Percentiles rank a stretch among this genome's conserved stretches.
phyloP scores from a whole-genome alignment of 2,329 filamentous ascomycete genomes.

The Hymenoscyphus scutula region DNA sequence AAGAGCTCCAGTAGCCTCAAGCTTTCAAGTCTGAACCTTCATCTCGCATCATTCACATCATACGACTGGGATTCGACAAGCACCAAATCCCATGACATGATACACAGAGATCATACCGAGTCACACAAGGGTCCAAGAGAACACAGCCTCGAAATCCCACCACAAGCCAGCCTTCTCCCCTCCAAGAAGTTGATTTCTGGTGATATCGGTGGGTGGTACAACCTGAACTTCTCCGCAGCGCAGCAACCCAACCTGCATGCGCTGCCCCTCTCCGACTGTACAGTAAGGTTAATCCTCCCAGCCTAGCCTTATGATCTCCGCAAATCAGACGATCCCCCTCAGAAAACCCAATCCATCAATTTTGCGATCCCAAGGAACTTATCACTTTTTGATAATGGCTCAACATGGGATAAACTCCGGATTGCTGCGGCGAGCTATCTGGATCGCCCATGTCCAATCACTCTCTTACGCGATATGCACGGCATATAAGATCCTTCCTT shows the following conservation, averaged over 20 bases:
- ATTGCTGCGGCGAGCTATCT: slow-evolving; percentile 7
- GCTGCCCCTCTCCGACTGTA: neutral
- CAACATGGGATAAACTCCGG: neutral
- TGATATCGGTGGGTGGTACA: neutral
- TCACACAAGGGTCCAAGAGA: neutral
- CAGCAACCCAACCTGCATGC: neutral
- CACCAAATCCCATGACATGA: neutral
- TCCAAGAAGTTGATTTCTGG: neutral
- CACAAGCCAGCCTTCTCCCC: neutral
- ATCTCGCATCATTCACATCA: neutral
- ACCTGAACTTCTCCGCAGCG: neutral
- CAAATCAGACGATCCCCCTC: slow-evolving; percentile 3
- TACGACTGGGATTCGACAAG: neutral
- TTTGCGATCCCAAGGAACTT: neutral
- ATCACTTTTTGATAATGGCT: neutral
- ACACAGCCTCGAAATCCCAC: neutral
- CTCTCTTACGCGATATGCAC: neutral
- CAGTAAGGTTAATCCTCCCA: neutral
- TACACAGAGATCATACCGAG: neutral
- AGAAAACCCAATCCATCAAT: neutral
- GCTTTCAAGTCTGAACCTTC: neutral
- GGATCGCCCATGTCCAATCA: slow-evolving; percentile 1
- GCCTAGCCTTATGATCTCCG: slow-evolving; percentile 4
- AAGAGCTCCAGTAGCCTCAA: neutral
- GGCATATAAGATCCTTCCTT: neutral